These are phyloP conservation scores for Elsinoe arachidis DNA, from an alignment of 2,329 filamentous ascomycete species.

Conservation along the genomic window DNA sequence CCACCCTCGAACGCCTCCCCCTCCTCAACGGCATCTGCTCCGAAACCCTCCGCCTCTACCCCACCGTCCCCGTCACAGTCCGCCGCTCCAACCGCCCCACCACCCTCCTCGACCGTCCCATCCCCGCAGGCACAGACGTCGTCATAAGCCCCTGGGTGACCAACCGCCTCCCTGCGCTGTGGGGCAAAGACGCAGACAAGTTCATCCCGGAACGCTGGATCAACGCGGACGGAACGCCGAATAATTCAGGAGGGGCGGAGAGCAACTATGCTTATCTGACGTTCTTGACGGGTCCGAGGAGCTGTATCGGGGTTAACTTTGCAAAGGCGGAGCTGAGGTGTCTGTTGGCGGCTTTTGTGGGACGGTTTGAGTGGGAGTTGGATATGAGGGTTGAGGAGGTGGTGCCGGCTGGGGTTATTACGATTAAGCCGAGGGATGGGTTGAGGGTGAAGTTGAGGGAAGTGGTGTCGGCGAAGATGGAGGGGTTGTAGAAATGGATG, in stretches of 20 bases:
- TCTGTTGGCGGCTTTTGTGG: slow-evolving; percentile 21
- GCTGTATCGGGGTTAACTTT: slow-evolving; percentile 25
- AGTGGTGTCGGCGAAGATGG: not conserved
- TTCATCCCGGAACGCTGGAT: slow-evolving; percentile 41
- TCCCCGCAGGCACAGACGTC: slow-evolving; percentile 33
- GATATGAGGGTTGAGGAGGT: slow-evolving; percentile 15
- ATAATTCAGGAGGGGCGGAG: slow-evolving; percentile 30
- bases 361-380: slow-evolving; percentile 17
- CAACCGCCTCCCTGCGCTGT: slow-evolving; percentile 35
- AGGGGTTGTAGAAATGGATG: not conserved
- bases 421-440: slow-evolving; percentile 9
- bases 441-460: slow-evolving; percentile 1
- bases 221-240: slow-evolving; percentile 27
- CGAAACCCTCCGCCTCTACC: slow-evolving; percentile 22
- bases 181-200: slow-evolving; percentile 34
- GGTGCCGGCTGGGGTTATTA: slow-evolving; percentile 11
- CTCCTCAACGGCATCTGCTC: slow-evolving; percentile 40
- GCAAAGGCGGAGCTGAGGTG: slow-evolving; percentile 22
- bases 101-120: slow-evolving; percentile 23
- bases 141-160: slow-evolving; percentile 35
- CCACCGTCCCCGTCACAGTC: slow-evolving; percentile 17
- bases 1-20: slow-evolving; percentile 35
- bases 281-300: slow-evolving; percentile 33
- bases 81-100: slow-evolving; percentile 18
- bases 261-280: slow-evolving; percentile 36